Evolutionary conservation across 176 grass and related monocot genomes (phyloP), one percentile per base, ranked within the genome.

Genomic region (Pontederia crassipes): DNA sequence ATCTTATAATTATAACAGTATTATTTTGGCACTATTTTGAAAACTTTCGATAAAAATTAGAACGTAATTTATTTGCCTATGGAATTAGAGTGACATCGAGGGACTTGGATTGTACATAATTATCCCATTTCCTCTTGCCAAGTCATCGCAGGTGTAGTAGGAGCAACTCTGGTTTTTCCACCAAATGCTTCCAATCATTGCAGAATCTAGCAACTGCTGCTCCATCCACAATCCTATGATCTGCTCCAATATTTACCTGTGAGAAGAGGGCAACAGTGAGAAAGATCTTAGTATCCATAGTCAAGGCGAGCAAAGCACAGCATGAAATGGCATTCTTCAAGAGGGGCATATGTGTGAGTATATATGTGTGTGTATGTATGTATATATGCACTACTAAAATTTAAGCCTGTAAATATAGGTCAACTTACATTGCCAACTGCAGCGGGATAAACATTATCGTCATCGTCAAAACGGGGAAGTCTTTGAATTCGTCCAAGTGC

Each of bases 181-280:
- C 78, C 18, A 91, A 74, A 49, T 56, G 46, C 59, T 91, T 97
- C 92, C 87, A 97, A 64, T 97, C 87, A 9, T 91, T 97, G 59
- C 92, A 97, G 67, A 97, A 97, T 81, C 64, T 88, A 55, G 92
- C 92, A 67, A 97, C 84, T 0, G 79, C 81, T 50, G 92, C 92
- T 50, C 92, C 92, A 10, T 97, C 87, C 28, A 97, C 92, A 32
- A 91, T 75, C 63, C 92, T 76, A 63, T 97, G 92, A 73, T 97
- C 92, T 11, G 92, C 92, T 54, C 92, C 92, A 66, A 97, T 67
- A 29, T 81, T 91, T 62, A 97, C 74, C 92, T 97, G 57, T 66
- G 67, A 40, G 9, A 11, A 1, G 51, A 18, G 10, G 45, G 74
- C 17, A 45, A 8, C 16, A 11, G 76, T 56, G 12, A 51, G 57